These are phyloP conservation scores for Globisporangium yorkense DNA, from an alignment of 352 stramenopile genomes.

Conservation along the genomic window DNA sequence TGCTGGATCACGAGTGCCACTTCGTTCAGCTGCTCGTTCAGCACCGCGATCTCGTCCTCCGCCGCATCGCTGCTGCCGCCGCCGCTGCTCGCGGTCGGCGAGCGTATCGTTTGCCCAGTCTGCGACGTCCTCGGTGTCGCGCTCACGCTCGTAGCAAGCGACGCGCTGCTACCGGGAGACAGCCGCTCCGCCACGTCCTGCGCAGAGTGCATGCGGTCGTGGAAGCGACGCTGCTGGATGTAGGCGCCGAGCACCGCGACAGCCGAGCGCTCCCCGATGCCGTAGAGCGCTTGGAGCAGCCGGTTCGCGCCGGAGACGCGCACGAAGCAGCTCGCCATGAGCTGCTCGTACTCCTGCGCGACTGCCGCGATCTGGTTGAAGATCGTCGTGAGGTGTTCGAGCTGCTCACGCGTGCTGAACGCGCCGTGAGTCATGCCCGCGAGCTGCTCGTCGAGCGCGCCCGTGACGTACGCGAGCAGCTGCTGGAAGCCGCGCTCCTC, in stretches of 20 bases:
- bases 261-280: slow-evolving; percentile 46
- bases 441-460: slow-evolving; percentile 29
- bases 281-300: slow-evolving; percentile 52
- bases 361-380: slow-evolving; percentile 75
- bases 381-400: slow-evolving; percentile 63
- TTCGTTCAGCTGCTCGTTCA: slow-evolving; percentile 86
- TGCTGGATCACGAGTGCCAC: slow-evolving; percentile 83
- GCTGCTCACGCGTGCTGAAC: slow-evolving; percentile 72
- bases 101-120: slow-evolving; percentile 1
- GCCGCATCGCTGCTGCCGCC: slow-evolving; percentile 5
- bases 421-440: slow-evolving; percentile 26
- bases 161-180: neutral
- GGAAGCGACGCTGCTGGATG: slow-evolving; percentile 71
- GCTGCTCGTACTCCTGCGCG: slow-evolving; percentile 48
- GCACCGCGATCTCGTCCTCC: slow-evolving; percentile 58
- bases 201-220: slow-evolving; percentile 46
- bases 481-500: slow-evolving; percentile 58
- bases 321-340: slow-evolving; percentile 51
- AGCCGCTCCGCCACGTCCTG: slow-evolving; percentile 7
- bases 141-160: neutral
- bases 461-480: slow-evolving; percentile 44
- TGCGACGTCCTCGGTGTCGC: slow-evolving; percentile 4
- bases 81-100: slow-evolving; percentile 9
- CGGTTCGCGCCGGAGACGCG: slow-evolving; percentile 42
- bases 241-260: slow-evolving; percentile 58